Base-by-base conservation (phyloP, 1,284 basidiomycete genomes). In the Cryptococcus sp. region DNA sequence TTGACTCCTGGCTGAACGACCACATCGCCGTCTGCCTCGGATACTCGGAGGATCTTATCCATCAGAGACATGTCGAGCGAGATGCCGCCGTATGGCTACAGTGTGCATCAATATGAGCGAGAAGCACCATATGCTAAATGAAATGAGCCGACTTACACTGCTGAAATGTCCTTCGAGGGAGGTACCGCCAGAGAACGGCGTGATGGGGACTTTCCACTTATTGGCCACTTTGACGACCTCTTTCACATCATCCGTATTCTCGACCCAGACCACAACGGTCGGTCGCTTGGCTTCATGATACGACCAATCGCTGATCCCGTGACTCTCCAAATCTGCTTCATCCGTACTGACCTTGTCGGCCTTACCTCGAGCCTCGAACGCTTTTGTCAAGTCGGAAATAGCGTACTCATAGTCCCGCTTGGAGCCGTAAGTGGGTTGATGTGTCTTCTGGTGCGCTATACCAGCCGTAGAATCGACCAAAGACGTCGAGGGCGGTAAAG, bases 21-120 rank as follows among this genome's bases (percentile, higher is more conserved):
- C 11, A 90, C 78, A 70, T 93, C 91, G 10, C 87, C 86, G 70
- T 95, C 91, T 8, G 83, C 84, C 77, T 87, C 88, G 25, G 56
- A 65, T 19, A 69, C 40, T 22, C 84, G 83, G 17, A 95, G 70
- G 52, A 97, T 89, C 61, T 85, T 84, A 76, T 93, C 85, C 94
- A 98, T 97, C 15, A 80, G 79, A 1, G 85, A 86, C 78, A 97
- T 80, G 76, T 97, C 93, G 23, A 97, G 80, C 60, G 89, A 92
- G 57, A 95, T 91, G 5, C 89, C 87, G 13, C 90, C 89, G 74
- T 54, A 82, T 57, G 75, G 79, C 67, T 72, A 50, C 25, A 53
- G 15, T 23, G 17, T 17, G 27, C 19, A 35, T 35, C 15, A 50
- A 17, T 25, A 50, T 50, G 17, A 22, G 23, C 19, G 17, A 27